Base-by-base conservation (phyloP, 306 rosid species). In the Glycyrrhiza uralensis region DNA sequence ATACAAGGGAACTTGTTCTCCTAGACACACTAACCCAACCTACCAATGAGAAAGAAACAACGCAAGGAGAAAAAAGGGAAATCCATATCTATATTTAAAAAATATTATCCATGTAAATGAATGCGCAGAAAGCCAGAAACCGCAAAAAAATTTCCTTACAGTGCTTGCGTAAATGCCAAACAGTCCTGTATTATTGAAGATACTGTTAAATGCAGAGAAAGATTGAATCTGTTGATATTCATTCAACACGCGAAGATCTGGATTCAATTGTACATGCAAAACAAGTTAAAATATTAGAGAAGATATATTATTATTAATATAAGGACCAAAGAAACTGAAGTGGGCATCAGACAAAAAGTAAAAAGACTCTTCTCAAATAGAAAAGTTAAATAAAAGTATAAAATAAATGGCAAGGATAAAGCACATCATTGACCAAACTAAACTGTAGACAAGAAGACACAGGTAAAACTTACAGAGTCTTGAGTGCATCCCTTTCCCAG, bases 401-500 rank as follows among this genome's bases (percentile, higher is more conserved):
- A 33, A 54, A 65, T 19, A 62, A 69, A 14, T 41, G 56, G 6
- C 35, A 42, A n/a, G 46, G 60, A 19, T 71, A 36, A 74, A 58
- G 28, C 66, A 69, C 2, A 44, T 38, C 23, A 26, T 18, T 5
- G 60, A 50, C 33, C 64, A 32, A 74, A 67, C 39, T 47, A 51
- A 15, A 30, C 15, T 17, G 65, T 11, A 45, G 55, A 66, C 14
- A 24, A 54, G 44, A 72, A 57, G 61, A 20, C 44, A 69, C 7
- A 49, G 19, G 72, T 60, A 49, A 79, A 72, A 88, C 95, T 79
- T 76, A 92, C 96, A 92, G 75, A 92, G 95, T 80, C 98, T 82
- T 62, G 96, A 92, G 88, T 90, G 98, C 98, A 92, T 92, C 82
- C 96, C 96, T 82, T 92, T 92, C 67, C 98, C 98, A 0, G 96